phyloP scores from a whole-genome alignment of 257 asterid genomes.

The Asclepias syriaca region DNA sequence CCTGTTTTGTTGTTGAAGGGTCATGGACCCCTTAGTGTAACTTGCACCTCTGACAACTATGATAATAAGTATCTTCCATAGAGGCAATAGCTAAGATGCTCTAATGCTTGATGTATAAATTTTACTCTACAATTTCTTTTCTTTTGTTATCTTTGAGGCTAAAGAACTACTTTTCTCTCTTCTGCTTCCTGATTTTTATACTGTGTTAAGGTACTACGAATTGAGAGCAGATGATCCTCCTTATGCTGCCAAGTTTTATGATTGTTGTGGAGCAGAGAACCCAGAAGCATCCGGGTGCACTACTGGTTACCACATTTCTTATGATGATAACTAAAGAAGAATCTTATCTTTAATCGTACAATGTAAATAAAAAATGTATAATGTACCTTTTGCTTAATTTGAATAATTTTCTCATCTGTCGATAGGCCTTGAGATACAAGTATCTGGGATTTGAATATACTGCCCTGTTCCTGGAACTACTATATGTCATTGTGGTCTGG shows the following conservation, averaged over 20 bases:
- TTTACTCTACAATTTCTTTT: neutral
- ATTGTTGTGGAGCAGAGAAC: conserved; percentile 93
- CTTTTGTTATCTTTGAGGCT: neutral
- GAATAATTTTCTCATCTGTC: neutral
- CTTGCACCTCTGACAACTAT: neutral
- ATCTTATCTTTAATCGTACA: neutral
- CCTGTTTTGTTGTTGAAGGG: neutral
- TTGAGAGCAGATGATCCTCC: conserved; percentile 86
- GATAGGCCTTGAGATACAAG: neutral
- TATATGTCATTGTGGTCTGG: neutral
- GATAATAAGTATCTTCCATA: neutral
- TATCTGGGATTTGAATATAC: neutral
- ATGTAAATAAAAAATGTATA: conserved; percentile 1
- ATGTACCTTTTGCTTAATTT: neutral
- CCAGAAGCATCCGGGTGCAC: conserved; percentile 71
- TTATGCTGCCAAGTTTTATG: conserved; percentile 91
- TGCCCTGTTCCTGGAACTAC: neutral
- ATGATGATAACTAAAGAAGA: conserved; percentile 43
- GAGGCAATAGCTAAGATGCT: neutral
- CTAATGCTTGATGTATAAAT: neutral
- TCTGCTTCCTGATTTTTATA: neutral
- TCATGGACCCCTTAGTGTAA: neutral
- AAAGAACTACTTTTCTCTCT: neutral
- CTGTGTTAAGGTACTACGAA: conserved; percentile 64
- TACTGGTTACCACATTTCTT: conserved; percentile 58